Evolutionary conservation across 1,284 basidiomycete genomes (phyloP).

Genomic region (Porogramme epimiltina): DNA sequence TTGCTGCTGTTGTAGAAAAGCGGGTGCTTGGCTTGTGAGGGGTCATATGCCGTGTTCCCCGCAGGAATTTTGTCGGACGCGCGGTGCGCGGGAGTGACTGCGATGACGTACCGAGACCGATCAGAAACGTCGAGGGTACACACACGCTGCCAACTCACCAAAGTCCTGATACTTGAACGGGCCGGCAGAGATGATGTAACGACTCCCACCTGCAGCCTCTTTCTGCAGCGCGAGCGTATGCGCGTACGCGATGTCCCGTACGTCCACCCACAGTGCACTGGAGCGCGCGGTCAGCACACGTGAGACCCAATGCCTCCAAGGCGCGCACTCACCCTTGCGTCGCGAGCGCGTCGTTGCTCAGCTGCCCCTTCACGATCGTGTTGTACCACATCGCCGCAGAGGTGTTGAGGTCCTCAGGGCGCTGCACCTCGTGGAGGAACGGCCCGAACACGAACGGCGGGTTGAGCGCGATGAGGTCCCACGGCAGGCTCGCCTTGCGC

Average conservation of each 20-base stretch:
- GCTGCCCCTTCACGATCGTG: not conserved
- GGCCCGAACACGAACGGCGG: constrained; percentile 56
- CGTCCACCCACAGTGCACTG: constrained; percentile 50
- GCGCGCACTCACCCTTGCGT: constrained; percentile 1
- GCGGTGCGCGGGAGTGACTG: constrained; percentile 14
- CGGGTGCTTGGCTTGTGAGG: constrained; percentile 32
- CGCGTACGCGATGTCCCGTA: constrained; percentile 61
- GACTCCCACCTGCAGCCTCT: constrained; percentile 58
- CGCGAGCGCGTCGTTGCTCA: constrained; percentile 2
- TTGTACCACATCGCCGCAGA: constrained; percentile 39
- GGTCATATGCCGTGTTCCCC: constrained; percentile 24
- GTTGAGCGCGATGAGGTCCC: constrained; percentile 57
- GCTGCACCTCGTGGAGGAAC: constrained; percentile 49
- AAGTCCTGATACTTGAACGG: constrained; percentile 35
- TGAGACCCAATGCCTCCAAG: no score
- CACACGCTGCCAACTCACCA: constrained; percentile 17
- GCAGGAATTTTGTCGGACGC: constrained; percentile 23
- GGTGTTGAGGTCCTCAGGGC: constrained; percentile 50
- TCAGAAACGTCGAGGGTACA: not conserved
- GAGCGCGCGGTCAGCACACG: not conserved
- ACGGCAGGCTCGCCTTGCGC: constrained; percentile 54
- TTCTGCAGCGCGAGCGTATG: constrained; percentile 57
- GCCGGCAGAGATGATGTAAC: constrained; percentile 53
- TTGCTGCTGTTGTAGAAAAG: constrained; percentile 38
- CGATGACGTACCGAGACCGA: constrained; percentile 18